phyloP scores from a whole-genome alignment of 2,329 filamentous ascomycete genomes.

The Alternaria infectoria region DNA sequence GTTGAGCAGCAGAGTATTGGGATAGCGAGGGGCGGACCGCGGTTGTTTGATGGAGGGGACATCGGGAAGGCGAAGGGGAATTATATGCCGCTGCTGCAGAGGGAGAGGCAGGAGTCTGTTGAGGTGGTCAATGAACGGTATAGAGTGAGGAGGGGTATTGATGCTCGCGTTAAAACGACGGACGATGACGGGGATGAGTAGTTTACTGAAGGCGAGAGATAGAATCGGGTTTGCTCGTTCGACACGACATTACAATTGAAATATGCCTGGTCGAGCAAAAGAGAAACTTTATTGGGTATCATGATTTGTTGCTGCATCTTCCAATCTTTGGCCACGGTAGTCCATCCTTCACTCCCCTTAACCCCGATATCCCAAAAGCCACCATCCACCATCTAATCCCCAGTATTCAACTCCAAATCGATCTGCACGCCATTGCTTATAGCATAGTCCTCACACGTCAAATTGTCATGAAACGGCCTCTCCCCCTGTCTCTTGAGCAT shows the following conservation, averaged over 20 bases:
- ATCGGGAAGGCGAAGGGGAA: conserved; percentile 60
- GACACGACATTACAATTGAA: neutral
- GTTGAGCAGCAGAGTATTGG: conserved; percentile 15
- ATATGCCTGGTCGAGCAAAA: neutral
- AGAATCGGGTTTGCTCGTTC: neutral
- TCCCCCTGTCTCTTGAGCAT: conserved; percentile 91
- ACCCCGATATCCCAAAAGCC: neutral
- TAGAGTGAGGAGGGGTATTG: conserved; percentile 57
- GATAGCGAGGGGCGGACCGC: conserved; percentile 50
- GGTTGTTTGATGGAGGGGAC: conserved; percentile 66
- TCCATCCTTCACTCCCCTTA: neutral
- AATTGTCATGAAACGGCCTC: conserved; percentile 88
- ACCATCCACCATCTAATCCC: conserved; percentile 27
- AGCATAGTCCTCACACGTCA: conserved; percentile 91
- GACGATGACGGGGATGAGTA: conserved; percentile 44
- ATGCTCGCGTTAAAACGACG: conserved; percentile 19
- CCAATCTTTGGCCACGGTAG: neutral
- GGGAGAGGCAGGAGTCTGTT: conserved; percentile 62
- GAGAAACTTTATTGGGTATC: conserved; percentile 1
- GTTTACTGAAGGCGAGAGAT: neutral
- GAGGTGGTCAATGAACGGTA: conserved; percentile 69
- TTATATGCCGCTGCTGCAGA: conserved; percentile 64
- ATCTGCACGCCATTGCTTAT: conserved; percentile 82
- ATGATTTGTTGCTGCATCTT: neutral
- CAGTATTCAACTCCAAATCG: conserved; percentile 53